phyloP scores from a whole-genome alignment of 257 asterid species.

The Lantana camara region DNA sequence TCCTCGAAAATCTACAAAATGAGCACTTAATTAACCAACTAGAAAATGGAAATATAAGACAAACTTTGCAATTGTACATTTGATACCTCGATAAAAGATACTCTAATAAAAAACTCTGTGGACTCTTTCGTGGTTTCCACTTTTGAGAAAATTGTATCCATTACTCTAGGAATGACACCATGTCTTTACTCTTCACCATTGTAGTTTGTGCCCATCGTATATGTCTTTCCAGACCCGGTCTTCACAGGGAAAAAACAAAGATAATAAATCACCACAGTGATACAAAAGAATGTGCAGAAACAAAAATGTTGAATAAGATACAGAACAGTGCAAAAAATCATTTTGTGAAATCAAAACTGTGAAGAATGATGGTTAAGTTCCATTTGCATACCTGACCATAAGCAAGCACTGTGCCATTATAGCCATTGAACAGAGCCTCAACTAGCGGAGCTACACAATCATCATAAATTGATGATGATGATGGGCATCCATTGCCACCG shows the following conservation, averaged over 20 bases:
- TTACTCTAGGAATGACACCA: slow-evolving; percentile 88
- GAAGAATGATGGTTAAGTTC: background rate
- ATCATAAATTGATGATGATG: slow-evolving; percentile 64
- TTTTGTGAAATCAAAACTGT: background rate
- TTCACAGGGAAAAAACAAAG: slow-evolving; percentile 26
- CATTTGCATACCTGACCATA: slow-evolving; percentile 75
- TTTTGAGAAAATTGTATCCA: slow-evolving; percentile 75
- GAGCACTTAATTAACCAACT: slow-evolving; percentile 11
- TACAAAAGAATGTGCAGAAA: background rate
- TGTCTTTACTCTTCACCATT: slow-evolving; percentile 76
- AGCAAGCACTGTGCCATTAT: slow-evolving; percentile 95
- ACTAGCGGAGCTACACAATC: slow-evolving; percentile 83
- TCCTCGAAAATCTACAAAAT: slow-evolving; percentile 89
- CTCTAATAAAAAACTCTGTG: slow-evolving; percentile 75
- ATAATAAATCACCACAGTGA: background rate
- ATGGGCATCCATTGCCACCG: slow-evolving; percentile 70
- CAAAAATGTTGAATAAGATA: background rate
- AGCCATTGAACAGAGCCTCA: slow-evolving; percentile 83
- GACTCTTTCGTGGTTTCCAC: slow-evolving; percentile 66
- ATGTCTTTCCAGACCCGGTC: slow-evolving; percentile 99
- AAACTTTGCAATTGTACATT: slow-evolving; percentile 17
- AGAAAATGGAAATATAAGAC: background rate
- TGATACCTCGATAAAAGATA: slow-evolving; percentile 91
- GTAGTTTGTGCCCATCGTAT: slow-evolving; percentile 97
- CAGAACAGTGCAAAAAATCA: background rate